phyloP scores from a whole-genome alignment of 192 early-diverging fungal genomes.

The Coemansia sp. region DNA sequence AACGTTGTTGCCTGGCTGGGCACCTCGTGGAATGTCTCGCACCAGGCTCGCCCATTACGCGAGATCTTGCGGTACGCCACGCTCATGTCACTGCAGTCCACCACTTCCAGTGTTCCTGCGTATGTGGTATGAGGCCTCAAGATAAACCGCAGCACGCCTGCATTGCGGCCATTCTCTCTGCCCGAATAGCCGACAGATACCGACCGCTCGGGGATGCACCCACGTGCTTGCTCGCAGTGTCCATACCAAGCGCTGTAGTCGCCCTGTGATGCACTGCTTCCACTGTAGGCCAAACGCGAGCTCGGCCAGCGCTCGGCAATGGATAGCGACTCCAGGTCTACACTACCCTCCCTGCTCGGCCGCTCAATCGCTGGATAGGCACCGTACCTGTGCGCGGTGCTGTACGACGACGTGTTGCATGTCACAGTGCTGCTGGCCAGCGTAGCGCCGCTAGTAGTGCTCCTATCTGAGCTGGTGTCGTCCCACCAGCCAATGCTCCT shows the following conservation, averaged over 20 bases:
- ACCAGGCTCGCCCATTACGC: slow-evolving; percentile 21
- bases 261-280: not conserved
- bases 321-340: not conserved
- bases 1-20: not conserved
- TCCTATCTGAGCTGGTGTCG: slow-evolving; percentile 10
- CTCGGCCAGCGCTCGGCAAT: not conserved
- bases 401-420: slow-evolving; percentile 2
- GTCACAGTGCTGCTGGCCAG: slow-evolving; percentile 12
- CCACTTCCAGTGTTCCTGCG: slow-evolving; percentile 22
- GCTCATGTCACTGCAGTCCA: slow-evolving; percentile 15
- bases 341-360: not conserved
- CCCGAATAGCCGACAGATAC: not conserved
- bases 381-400: not conserved
- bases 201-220: not conserved
- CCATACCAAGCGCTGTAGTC: not conserved
- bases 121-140: slow-evolving; percentile 22
- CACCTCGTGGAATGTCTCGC: slow-evolving; percentile 40
- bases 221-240: not conserved
- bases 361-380: not conserved
- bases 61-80: slow-evolving; percentile 36
- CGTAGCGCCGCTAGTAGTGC: slow-evolving; percentile 24
- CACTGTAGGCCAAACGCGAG: not conserved
- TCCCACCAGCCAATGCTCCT: slow-evolving; percentile 12
- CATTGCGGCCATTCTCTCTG: not conserved
- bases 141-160: slow-evolving; percentile 12